A percentile compares a stretch with the other conserved stretches of the same genome.
Conservation (phyloP, 495 filamentous ascomycete species). For the Penicillium daleae region DNA sequence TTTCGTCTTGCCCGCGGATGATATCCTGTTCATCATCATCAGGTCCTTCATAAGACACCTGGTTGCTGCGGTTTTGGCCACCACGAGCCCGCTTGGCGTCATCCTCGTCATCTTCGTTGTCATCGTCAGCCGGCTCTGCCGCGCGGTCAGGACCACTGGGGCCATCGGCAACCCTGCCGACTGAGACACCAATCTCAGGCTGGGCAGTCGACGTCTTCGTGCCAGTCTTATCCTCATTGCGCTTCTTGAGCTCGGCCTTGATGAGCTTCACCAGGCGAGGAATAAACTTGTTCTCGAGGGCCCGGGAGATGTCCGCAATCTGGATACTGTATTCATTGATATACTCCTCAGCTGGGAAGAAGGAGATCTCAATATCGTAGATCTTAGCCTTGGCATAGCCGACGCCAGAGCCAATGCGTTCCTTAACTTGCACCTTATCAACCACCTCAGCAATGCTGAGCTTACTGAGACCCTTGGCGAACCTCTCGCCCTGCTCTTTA, state of each 20-base stretch:
- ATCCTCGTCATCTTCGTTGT: slow-evolving; percentile 77
- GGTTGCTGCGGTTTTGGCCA: slow-evolving; percentile 72
- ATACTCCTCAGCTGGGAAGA: slow-evolving; percentile 87
- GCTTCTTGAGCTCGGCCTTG: slow-evolving; percentile 78
- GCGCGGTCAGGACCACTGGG: slow-evolving; percentile 55
- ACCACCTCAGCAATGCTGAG: slow-evolving; percentile 85
- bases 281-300: slow-evolving; percentile 81
- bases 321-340: slow-evolving; percentile 80
- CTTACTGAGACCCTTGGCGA: slow-evolving; percentile 91
- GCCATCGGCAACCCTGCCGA: slow-evolving; percentile 68
- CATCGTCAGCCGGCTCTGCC: slow-evolving; percentile 69
- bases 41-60: slow-evolving; percentile 84
- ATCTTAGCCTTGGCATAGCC: slow-evolving; percentile 74
- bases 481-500: slow-evolving; percentile 69
- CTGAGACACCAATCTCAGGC: slow-evolving; percentile 79
- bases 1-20: slow-evolving; percentile 48
- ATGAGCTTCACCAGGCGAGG: slow-evolving; percentile 67
- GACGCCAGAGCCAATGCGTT: slow-evolving; percentile 70
- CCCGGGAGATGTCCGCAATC: slow-evolving; percentile 71
- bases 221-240: slow-evolving; percentile 64
- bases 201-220: slow-evolving; percentile 65
- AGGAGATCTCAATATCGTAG: slow-evolving; percentile 77
- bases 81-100: slow-evolving; percentile 84
- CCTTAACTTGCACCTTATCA: slow-evolving; percentile 78
- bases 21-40: slow-evolving; percentile 89